These are phyloP conservation scores for Zarea fungicola DNA, from an alignment of 2,329 filamentous ascomycete genomes.

Conservation along the genomic window DNA sequence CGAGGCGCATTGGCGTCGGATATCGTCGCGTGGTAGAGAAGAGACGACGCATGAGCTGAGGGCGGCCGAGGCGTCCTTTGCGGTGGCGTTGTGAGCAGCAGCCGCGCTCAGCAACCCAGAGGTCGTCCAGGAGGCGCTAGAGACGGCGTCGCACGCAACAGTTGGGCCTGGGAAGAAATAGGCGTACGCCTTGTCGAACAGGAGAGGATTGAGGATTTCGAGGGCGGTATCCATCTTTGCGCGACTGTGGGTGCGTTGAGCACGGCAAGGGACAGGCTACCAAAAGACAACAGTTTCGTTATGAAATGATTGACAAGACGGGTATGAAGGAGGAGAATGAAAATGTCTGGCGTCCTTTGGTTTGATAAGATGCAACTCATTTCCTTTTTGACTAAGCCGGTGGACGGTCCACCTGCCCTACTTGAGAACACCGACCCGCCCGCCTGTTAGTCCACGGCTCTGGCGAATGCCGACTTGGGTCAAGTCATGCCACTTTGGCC, in stretches of 20 bases:
- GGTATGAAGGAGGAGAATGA: background rate
- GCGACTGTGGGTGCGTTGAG: slow-evolving; percentile 4
- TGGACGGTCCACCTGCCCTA: background rate
- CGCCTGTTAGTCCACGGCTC: background rate
- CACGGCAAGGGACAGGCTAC: background rate
- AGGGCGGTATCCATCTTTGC: slow-evolving; percentile 34
- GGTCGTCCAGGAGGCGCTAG: slow-evolving; percentile 10
- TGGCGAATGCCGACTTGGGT: background rate
- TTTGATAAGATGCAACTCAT: slow-evolving; percentile 9
- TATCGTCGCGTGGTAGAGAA: slow-evolving; percentile 37
- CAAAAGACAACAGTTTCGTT: too few relatives aligned
- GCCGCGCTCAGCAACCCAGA: slow-evolving; percentile 4
- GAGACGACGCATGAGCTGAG: slow-evolving; percentile 43
- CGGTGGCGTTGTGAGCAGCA: slow-evolving; percentile 11
- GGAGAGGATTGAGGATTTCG: slow-evolving; percentile 35
- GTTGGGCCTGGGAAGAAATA: slow-evolving; percentile 28
- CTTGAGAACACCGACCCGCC: too few relatives aligned
- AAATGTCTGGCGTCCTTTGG: background rate
- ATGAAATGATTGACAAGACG: background rate
- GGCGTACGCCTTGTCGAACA: slow-evolving; percentile 37
- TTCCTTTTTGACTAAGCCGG: slow-evolving; percentile 7
- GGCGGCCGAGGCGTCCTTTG: slow-evolving; percentile 19
- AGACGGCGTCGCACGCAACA: slow-evolving; percentile 14
- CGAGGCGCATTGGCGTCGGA: slow-evolving; percentile 34
- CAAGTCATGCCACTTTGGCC: slow-evolving; percentile 8